Conservation (phyloP, 768 basidiomycete species). For the Tulasnella sp. region DNA sequence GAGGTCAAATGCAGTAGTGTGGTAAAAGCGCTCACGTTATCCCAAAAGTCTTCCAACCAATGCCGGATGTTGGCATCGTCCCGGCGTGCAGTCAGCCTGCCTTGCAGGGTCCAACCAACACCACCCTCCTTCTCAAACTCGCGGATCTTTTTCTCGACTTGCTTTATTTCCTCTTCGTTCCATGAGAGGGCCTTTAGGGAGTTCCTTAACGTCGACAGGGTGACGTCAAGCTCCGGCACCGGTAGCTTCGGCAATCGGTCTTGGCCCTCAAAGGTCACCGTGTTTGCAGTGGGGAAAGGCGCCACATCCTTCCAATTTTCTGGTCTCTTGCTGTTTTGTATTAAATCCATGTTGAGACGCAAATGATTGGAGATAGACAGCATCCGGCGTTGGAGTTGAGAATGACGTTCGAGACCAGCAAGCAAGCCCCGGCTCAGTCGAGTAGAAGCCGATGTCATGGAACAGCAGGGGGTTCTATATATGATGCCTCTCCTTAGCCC, state of each 20-base stretch:
- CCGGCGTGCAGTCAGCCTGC: slow-evolving; percentile 60
- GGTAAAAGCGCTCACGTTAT: slow-evolving; percentile 52
- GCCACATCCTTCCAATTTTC: slow-evolving; percentile 72
- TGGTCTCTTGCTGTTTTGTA: slow-evolving; percentile 32
- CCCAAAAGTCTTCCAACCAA: slow-evolving; percentile 97
- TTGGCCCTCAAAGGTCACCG: slow-evolving; percentile 70
- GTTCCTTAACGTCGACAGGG: slow-evolving; percentile 68
- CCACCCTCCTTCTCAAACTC: slow-evolving; percentile 57
- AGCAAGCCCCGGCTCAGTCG: not conserved
- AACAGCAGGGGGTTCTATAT: not conserved
- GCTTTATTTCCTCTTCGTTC: slow-evolving; percentile 59
- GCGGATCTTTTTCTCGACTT: slow-evolving; percentile 65
- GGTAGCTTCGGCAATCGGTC: slow-evolving; percentile 70
- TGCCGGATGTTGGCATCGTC: slow-evolving; percentile 59
- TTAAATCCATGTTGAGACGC: slow-evolving; percentile 14
- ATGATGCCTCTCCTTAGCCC: not conserved
- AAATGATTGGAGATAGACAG: not conserved
- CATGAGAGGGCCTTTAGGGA: slow-evolving; percentile 75
- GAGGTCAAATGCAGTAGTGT: not conserved
- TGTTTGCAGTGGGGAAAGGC: slow-evolving; percentile 56
- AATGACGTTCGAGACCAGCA: not conserved
- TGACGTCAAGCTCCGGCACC: slow-evolving; percentile 67
- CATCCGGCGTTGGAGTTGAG: not conserved
- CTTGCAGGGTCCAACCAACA: slow-evolving; percentile 55
- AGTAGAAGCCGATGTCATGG: not conserved